Evolutionary conservation across 202 grass and related monocot species (phyloP).

Genomic region (Setaria viridis): DNA sequence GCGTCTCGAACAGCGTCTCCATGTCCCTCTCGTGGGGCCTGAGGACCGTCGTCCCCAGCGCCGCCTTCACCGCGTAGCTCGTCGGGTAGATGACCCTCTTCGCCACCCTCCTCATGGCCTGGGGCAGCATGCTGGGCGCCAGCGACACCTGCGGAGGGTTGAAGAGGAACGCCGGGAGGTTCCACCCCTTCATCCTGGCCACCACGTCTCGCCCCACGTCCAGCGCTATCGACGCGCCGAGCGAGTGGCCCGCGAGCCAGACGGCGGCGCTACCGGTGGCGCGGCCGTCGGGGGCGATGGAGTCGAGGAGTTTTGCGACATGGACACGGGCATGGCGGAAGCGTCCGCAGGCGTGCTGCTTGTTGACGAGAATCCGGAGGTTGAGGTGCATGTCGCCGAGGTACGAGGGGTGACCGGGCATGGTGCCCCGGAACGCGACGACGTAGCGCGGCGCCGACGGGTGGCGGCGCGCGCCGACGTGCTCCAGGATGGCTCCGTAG

Average conservation of each 20-base stretch:
- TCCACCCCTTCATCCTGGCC: neutral
- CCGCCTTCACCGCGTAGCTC: slow-evolving; percentile 1
- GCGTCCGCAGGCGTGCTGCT: neutral
- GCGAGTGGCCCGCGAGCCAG: slow-evolving; percentile 49
- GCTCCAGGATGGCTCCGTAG: slow-evolving; percentile 39
- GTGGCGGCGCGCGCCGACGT: neutral
- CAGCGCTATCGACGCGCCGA: slow-evolving; percentile 48
- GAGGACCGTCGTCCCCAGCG: neutral
- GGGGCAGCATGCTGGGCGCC: slow-evolving; percentile 20
- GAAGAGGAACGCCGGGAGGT: slow-evolving; percentile 44
- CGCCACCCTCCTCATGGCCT: neutral
- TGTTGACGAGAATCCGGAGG: slow-evolving; percentile 25
- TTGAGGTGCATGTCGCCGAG: slow-evolving; percentile 13
- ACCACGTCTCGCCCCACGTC: slow-evolving; percentile 36
- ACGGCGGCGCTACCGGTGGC: neutral
- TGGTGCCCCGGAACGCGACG: slow-evolving; percentile 52
- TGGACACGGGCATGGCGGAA: neutral
- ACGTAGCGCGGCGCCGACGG: slow-evolving; percentile 16
- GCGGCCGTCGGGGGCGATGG: neutral
- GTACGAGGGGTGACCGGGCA: neutral
- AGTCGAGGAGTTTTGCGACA: slow-evolving; percentile 1
- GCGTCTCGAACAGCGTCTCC: slow-evolving; percentile 7
- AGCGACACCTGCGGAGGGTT: slow-evolving; percentile 41
- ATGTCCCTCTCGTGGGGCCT: neutral
- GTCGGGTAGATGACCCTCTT: neutral